Evolutionary conservation across 495 filamentous ascomycete species (phyloP), one percentile per base, ranked within the genome.

Genomic region (Neurospora tetrasperma): DNA sequence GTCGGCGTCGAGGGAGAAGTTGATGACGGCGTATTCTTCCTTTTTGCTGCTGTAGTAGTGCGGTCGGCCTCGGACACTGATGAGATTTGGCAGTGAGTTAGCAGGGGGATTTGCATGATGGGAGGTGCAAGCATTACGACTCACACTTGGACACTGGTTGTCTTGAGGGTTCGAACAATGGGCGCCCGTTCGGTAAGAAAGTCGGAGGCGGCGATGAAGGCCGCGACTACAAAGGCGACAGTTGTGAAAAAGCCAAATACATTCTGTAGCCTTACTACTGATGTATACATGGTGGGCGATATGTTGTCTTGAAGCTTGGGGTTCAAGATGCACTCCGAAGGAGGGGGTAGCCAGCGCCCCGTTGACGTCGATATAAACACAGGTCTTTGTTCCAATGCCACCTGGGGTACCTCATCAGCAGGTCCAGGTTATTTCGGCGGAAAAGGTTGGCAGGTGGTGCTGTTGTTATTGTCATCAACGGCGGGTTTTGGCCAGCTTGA

Each of bases 241-340:
- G 94, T 96, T 39, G 95, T 98, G 86, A 98, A 98, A 89, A 96
- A 97, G 80, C 95, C 94, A 82, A 99, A 99, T 75, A 94, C 90
- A 84, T 94, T 94, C 82, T 99, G 96, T 72, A 88, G 81, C 74
- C 96, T 91, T 44, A 91, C 93, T 40, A 95, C 80, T 27, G 90
- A 87, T 76, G 94, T 94, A 83, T 98, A 92, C 96, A 99, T 98
- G 73, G 73, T 87, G 83, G 78, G 71, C 74, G 75, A 44, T 41
- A 62, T 42, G 69, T 54, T 54, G 70, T n/a, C 27, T 59, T 5
- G 70, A 44, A 44, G 70, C 9, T 44, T 8, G n/a, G 41, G 69
- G 35, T 70, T 39, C n/a, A 31, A 40, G 35, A 18, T 70, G 72
- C 35, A 62, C 42, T 44, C 42, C 70, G n/a, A 35, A 38, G 14